Base-by-base conservation (phyloP, 257 asterid genomes). In the Solanum pennellii region DNA sequence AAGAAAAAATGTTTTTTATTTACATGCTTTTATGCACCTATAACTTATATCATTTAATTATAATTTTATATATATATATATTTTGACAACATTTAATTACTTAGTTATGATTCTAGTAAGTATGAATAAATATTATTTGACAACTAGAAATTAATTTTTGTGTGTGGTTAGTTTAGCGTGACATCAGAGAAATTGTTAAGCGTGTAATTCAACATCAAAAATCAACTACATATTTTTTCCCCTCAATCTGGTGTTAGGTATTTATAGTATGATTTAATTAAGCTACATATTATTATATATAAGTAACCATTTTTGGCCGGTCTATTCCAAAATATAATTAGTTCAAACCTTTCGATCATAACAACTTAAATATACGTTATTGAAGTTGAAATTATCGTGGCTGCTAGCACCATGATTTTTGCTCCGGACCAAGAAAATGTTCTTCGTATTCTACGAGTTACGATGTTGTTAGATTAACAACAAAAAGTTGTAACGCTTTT, bases 221-320 rank as follows among this genome's bases (percentile, higher is more conserved):
- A 27, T 60, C 7, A 0, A 21, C 5, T 20, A 5, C 1, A 10
- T n/a, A n/a, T 7, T 12, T 45, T 45, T 12, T 12, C 1, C 13
- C 13, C 16, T 45, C 0, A 20, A 5, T 11, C 1, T n/a, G 9
- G 2, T 5, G 1, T n/a, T n/a, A 12, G 0, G 2, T n/a, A 27
- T 65, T n/a, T 65, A 6, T n/a, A 66, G 5, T 12, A 2, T 0
- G 5, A 5, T 66, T 5, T 13, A 13, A 66, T 3, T 60, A 7
- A 56, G 18, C 9, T 56, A 18, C 65, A 7, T 1, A 56, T 56
- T 18, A 56, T 56, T 52, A 15, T 49, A 6, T 6, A 52, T 52
- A 18, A 1, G 23, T 49, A 49, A 16, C 9, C 4, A 6, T 52
- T 52, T 52, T 52, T 6, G 1, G 7, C 10, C 62, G 2, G 4